These are phyloP conservation scores for Verticillium nonalfalfae DNA, from an alignment of 2,329 filamentous ascomycete genomes.

Conservation along the genomic window DNA sequence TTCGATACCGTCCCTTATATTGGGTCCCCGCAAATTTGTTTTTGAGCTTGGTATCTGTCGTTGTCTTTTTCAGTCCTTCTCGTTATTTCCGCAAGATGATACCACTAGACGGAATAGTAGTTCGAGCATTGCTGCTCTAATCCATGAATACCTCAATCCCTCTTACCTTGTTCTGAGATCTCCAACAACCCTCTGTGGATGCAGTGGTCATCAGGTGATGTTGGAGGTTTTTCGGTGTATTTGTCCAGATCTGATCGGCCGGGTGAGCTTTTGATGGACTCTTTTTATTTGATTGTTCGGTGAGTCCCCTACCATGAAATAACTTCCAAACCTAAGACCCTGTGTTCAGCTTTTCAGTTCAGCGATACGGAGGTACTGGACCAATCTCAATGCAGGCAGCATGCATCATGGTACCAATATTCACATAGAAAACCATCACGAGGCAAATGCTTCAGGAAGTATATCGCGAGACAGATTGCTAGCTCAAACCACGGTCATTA, in stretches of 20 bases:
- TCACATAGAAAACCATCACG: too few species aligned
- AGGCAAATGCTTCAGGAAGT: too few species aligned
- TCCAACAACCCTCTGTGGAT: background rate
- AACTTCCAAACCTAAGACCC: too few species aligned
- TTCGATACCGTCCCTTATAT: background rate
- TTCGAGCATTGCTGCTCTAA: background rate
- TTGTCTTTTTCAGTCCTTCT: background rate
- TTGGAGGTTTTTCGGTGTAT: background rate
- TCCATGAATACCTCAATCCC: background rate
- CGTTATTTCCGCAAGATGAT: constrained; percentile 1
- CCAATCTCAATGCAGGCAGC: too few species aligned
- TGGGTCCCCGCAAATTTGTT: background rate
- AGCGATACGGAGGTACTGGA: too few species aligned
- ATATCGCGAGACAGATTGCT: too few species aligned
- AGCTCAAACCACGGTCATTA: too few species aligned
- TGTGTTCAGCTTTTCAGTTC: too few species aligned
- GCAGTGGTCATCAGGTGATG: background rate
- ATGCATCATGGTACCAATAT: too few species aligned
- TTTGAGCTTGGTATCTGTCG: background rate
- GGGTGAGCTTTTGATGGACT: background rate
- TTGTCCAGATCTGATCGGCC: background rate
- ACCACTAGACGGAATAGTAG: constrained; percentile 2
- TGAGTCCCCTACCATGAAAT: too few species aligned
- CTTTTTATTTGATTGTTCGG: too few species aligned
- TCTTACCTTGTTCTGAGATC: background rate